Evolutionary conservation across 2,329 filamentous ascomycete species (phyloP).

Genomic region (Phialophora tarda): DNA sequence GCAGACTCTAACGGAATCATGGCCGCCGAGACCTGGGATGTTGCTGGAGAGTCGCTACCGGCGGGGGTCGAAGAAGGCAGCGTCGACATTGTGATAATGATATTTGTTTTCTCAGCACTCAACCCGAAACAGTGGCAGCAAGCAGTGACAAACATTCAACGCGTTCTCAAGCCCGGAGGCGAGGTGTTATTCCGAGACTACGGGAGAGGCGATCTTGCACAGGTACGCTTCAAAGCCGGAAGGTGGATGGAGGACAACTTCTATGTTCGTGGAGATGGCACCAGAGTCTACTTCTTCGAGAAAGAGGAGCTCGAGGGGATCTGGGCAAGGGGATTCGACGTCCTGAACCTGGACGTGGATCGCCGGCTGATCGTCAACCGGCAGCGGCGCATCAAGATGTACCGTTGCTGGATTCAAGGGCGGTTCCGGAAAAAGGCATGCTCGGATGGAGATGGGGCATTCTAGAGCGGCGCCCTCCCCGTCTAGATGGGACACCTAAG

Average conservation of each 20-base stretch:
- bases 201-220: conserved; percentile 90
- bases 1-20: conserved; percentile 65
- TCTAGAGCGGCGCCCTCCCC: not conserved
- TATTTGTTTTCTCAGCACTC: conserved; percentile 96
- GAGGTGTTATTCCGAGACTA: conserved; percentile 95
- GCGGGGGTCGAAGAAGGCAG: conserved; percentile 76
- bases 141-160: conserved; percentile 80
- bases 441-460: not conserved
- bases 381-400: conserved; percentile 93
- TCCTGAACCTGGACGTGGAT: conserved; percentile 81
- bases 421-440: conserved; percentile 47
- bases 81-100: conserved; percentile 90
- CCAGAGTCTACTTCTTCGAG: conserved; percentile 97
- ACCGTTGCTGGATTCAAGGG: conserved; percentile 79
- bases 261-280: conserved; percentile 93
- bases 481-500: not conserved
- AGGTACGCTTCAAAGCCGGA: conserved; percentile 96
- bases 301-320: conserved; percentile 78
- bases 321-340: conserved; percentile 75
- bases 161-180: conserved; percentile 88
- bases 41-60: conserved; percentile 72
- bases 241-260: conserved; percentile 96
- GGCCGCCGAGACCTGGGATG: conserved; percentile 94
- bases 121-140: conserved; percentile 82
- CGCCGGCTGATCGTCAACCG: conserved; percentile 90